Evolutionary conservation across 148 eudicot species (phyloP), one percentile per base, ranked within the genome.

Genomic region (Rhododendron henanense): DNA sequence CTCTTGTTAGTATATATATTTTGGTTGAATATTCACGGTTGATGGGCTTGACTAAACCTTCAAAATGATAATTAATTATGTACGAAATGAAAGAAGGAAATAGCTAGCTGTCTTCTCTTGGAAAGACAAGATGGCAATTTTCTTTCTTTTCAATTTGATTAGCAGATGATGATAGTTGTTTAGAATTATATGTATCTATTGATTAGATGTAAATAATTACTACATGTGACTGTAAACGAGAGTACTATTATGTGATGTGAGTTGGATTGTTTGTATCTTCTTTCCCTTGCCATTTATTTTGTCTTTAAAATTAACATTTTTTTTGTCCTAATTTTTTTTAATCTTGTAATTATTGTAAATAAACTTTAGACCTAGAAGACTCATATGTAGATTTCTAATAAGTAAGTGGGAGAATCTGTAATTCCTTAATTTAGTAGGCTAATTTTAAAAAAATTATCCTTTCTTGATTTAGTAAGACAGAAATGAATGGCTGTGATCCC

Each of bases 81-180:
- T 78, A 9, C 10, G 10, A 9, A 7, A 23, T 21, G 51, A 23
- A 41, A 21, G 35, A 50, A 79, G 61, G 35, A 50, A 53, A 51
- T 11, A 41, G 45, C 0, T 47, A 25, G 41, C 14, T 50, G 82
- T 79, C 82, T 50, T 79, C 51, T 41, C 45, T n/a, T 45, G 55
- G 48, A 78, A 8, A 39, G 28, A 41, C 53, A 78, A 10, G 81
- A 47, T 41, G 81, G 31, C 33, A 78, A 23, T 44, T 78, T 10
- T 50, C 61, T 79, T 48, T 79, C 61, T 79, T 79, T 79, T 79
- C 33, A 47, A 47, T 47, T 47, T 79, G 57, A 47, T 79, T 35
- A 6, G 39, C 7, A 45, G 81, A 3, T 44, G 53, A 9, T 5
- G 21, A 57, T 47, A 47, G 50, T 47, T 47, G 6, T 57, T 57